Evolutionary conservation across 306 rosid species (phyloP), one percentile per base, ranked within the genome.

Genomic region (Acmispon strigosus): DNA sequence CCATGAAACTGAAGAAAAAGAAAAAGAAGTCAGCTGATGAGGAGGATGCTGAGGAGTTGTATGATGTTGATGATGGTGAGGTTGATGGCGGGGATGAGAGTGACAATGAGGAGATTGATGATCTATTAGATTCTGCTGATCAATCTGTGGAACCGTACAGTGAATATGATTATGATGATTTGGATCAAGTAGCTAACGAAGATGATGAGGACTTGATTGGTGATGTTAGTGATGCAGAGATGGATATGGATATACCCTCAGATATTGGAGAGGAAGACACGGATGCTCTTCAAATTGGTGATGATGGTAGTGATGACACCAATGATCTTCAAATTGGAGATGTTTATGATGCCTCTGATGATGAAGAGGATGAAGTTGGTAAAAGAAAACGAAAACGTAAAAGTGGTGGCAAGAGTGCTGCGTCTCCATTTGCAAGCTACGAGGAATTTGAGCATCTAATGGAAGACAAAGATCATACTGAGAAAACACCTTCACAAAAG

Each of bases 201-300:
- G 97, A 87, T 5, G 96, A 95, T 60, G 92, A 91, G 54, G 96
- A 91, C 79, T 86, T 95, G 84, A 80, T 89, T 13, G 89, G 86
- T 65, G 74, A 87, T 70, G 78, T 22, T 48, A 85, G 92, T 59
- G 99, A 91, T 62, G 83, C 44, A 7, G 98, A 90, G 60, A 64
- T 70, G 6, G 98, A 92, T 16, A 39, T 71, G 9, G 97, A 91
- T 37, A 50, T 78, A 0, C 78, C 74, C 57, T 84, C 88, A 5
- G 90, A 89, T 62, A 54, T 77, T 2, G 89, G 27, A 5, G 96
- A 77, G 44, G 95, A 86, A 43, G 86, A 82, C 12, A 70, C 71
- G 0, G 94, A 81, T 64, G 75, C 62, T 37, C 15, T 66, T 29
- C 19, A 66, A 14, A 63, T 16, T 47, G 79, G 41, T 10, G 86